Base-by-base conservation (phyloP, 371 early-diverging fungal genomes). In the Apophysomyces elegans region DNA sequence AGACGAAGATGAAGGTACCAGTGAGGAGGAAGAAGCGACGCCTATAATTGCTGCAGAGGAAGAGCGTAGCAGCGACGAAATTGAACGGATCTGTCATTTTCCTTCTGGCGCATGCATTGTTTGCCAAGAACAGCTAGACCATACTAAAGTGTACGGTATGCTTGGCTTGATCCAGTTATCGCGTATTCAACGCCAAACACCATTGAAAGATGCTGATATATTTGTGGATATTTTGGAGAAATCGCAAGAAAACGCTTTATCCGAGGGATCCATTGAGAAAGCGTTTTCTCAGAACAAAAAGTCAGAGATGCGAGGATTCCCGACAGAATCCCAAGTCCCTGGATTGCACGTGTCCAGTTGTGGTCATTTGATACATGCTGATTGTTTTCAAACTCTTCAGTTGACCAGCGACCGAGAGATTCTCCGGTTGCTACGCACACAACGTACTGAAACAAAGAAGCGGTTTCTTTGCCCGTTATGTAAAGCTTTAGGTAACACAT, bases 401-500 rank as follows among this genome's bases (percentile, higher is more conserved):
- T 67, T 79, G 18, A 91, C 93, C 0, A 80, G 95, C 18, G 86
- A 89, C 8, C 74, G 71, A 14, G 70, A 73, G 12, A 57, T 64
- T 8, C 64, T 43, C 26, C 56, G 50, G 16, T 36, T 59, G 9
- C 16, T 64, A 2, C 64, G 32, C 9, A 21, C 59, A 4, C 54
- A 62, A 5, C 64, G 32, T 26, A 26, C 68, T n/a, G 50, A 61
- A 39, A 41, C 56, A 1, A 64, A 59, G 26, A 82, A 83, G 45
- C 95, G 95, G 71, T 96, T 93, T 70, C 76, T 97, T 73, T 98
- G 99, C 67, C 98, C 98, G 0, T 80, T 97, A 4, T 97, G 99
- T 82, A 97, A 97, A 78, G 90, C 93, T 32, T 80, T 98, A 7
- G 96, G 97, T 35, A 98, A 98, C 70, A 80, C 86, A 2, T 69